Evolutionary conservation across 2,329 filamentous ascomycete species (phyloP), one percentile per base, ranked within the genome.

Genomic region (Dothidotthia symphoricarpi): DNA sequence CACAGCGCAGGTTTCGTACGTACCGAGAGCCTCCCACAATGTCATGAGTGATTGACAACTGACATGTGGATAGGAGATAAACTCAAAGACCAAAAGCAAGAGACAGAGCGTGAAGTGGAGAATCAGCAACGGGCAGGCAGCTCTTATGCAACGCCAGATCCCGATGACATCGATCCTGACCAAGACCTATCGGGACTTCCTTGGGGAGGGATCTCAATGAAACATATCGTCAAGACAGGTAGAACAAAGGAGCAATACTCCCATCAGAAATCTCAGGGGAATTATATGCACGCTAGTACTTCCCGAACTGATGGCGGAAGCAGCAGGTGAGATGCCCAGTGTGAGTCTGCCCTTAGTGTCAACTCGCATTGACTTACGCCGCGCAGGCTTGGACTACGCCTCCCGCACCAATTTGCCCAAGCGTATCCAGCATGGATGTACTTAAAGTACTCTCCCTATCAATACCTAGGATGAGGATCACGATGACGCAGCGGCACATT

Each of bases 1-100:
- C 85, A 2, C 85, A 88, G 57, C 75, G 85, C 50, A 87, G 87
- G 55, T 88, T 87, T 52, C 76, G 85, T 88, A 75, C 57, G 82
- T 70, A 29, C 12, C 13, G 6, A 3, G 2, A 14, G 13, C 9
- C 3, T 11, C 11, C 11, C 6, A 17, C 1, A 24, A 3, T 13
- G 13, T 14, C 4, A 22, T 7, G 4, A 11, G 8, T 8, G 8
- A 28, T 25, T 29, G 10, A 41, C 13, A 24, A 36, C 46, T 49
- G 28, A 54, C 29, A 14, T 6, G 13, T 3, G 4, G 14, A 6
- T 31, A 88, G 85, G 85, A 53, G 83, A 86, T 50, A 88, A 87
- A 56, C 74, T 76, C 1, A 80, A 79, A 55, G 81, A 85, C 39
- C 78, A 81, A 50, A 82, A 79, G 47, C 85, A 88, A 58, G 79